Evolutionary conservation across 208 protist species (phyloP).

Genomic region (Leishmania major): DNA sequence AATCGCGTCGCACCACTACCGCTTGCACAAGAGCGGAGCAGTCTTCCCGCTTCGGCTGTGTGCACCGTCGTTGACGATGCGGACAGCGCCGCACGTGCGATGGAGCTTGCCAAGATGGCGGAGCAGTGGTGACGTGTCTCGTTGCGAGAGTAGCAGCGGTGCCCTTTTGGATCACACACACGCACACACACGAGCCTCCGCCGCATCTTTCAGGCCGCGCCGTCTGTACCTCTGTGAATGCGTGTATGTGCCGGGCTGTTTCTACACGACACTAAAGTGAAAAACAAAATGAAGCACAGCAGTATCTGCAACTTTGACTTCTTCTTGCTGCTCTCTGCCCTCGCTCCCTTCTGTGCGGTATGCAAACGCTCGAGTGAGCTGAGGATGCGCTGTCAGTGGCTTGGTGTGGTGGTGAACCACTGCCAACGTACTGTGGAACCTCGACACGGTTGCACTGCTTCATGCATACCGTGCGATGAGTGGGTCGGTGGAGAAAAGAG

Average conservation of each 20-base stretch:
- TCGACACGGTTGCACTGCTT: background rate
- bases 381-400: background rate
- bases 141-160: background rate
- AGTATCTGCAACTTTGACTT: background rate
- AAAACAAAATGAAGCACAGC: background rate
- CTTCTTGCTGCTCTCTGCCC: background rate
- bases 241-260: background rate
- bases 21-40: background rate
- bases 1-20: background rate
- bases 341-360: background rate
- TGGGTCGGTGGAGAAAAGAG: background rate
- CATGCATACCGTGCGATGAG: background rate
- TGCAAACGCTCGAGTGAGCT: background rate
- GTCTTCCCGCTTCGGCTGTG: background rate
- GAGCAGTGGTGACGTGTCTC: background rate
- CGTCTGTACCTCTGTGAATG: background rate
- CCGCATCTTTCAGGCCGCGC: background rate
- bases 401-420: background rate
- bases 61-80: background rate
- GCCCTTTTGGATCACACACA: background rate
- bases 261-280: background rate
- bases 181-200: background rate
- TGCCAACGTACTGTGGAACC: background rate
- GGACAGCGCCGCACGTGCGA: slow-evolving; percentile 8
- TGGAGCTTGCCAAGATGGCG: slow-evolving; percentile 24